Evolutionary conservation across 2,329 filamentous ascomycete species (phyloP).

Genomic region (Neoscytalidium dimidiatum): DNA sequence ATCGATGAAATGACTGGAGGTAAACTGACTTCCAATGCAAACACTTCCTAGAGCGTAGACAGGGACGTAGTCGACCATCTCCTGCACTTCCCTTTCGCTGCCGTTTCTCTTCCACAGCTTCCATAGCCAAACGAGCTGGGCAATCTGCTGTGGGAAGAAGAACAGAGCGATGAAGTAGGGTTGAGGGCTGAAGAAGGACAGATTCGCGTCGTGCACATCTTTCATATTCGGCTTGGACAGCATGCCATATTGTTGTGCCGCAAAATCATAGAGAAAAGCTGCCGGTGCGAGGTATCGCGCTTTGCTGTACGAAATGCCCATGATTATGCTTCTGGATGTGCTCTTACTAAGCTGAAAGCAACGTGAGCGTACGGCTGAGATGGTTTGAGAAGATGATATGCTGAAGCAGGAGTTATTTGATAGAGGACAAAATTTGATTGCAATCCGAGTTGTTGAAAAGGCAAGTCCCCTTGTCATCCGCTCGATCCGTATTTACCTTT

Average conservation of each 20-base stretch:
- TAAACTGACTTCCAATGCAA: conserved; percentile 58
- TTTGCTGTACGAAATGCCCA: conserved; percentile 57
- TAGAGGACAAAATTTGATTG: background rate
- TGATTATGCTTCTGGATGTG: conserved; percentile 28
- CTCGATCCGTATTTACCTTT: background rate
- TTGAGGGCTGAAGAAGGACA: conserved; percentile 61
- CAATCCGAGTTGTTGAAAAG: background rate
- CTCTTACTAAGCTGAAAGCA: background rate
- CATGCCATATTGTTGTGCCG: conserved; percentile 62
- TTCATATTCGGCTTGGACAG: conserved; percentile 60
- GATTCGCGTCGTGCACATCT: conserved; percentile 58
- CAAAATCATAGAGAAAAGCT: conserved; percentile 60
- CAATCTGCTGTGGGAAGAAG: conserved; percentile 63
- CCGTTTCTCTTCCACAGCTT: conserved; percentile 54
- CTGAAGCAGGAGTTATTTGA: background rate
- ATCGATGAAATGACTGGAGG: no score
- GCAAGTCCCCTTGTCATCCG: background rate
- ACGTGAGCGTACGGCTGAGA: background rate
- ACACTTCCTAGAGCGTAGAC: conserved; percentile 59
- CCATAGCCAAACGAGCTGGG: conserved; percentile 61
- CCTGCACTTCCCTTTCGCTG: conserved; percentile 46
- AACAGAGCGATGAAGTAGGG: conserved; percentile 62
- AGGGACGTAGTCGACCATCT: conserved; percentile 57
- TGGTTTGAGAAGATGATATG: background rate
- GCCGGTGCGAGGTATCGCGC: conserved; percentile 57